A percentile compares a stretch with the other conserved stretches of the same genome.
phyloP scores from a whole-genome alignment of 306 rosid genomes.

The Pueraria montana region DNA sequence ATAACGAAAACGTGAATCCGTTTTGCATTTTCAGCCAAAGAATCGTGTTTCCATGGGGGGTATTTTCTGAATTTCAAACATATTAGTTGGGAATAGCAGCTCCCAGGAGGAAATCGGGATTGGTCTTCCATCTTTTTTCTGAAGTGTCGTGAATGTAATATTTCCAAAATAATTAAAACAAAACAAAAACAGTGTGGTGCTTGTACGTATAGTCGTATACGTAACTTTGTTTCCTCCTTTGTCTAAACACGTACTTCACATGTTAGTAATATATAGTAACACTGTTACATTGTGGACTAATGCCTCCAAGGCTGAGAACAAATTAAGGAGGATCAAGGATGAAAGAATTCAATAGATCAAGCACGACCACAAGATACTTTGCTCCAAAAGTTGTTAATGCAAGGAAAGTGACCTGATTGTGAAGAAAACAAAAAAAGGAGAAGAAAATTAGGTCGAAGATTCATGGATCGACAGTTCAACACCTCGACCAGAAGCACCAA shows the following conservation, averaged over 20 bases:
- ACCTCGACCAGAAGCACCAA: background rate
- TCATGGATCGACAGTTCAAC: background rate
- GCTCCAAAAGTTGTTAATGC: background rate
- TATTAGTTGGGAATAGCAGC: too few relatives aligned
- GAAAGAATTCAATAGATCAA: background rate
- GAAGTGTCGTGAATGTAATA: too few relatives aligned
- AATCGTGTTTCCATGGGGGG: too few relatives aligned
- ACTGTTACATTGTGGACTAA: background rate
- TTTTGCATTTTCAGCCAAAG: too few relatives aligned
- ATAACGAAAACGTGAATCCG: too few relatives aligned
- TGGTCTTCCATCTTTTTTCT: too few relatives aligned
- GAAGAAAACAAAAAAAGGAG: background rate
- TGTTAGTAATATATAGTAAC: background rate
- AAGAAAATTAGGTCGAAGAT: background rate
- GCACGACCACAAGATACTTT: background rate
- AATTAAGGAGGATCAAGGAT: background rate
- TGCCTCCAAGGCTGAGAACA: background rate
- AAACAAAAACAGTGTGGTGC: too few relatives aligned
- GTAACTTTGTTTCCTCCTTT: background rate
- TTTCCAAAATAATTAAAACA: too few relatives aligned
- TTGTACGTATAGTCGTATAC: too few relatives aligned
- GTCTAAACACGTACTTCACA: background rate
- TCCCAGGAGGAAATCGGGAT: too few relatives aligned
- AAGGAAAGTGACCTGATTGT: background rate
- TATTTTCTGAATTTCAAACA: too few relatives aligned